Conservation (phyloP, 371 early-diverging fungal species). For the Mucor irregularis region DNA sequence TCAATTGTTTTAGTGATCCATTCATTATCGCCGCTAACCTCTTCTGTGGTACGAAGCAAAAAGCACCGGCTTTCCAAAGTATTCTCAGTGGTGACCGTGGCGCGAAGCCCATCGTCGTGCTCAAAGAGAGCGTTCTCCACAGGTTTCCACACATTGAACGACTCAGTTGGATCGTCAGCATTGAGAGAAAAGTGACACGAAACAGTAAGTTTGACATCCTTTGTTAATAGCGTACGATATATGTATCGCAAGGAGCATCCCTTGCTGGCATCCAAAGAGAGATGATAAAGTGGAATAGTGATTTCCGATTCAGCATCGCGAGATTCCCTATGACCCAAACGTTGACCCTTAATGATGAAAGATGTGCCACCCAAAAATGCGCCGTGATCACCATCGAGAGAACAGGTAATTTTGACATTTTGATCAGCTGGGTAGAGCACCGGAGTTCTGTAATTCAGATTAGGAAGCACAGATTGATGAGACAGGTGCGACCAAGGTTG, state of each 20-base stretch:
- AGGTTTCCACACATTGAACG: not conserved
- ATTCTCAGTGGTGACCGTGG: not conserved
- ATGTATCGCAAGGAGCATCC: conserved; percentile 13
- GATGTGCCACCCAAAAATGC: conserved; percentile 22
- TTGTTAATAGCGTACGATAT: not conserved
- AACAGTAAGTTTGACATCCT: conserved; percentile 9
- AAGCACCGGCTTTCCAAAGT: conserved; percentile 3
- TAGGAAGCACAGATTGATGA: conserved; percentile 55
- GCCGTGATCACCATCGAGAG: conserved; percentile 1
- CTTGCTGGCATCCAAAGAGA: conserved; percentile 7
- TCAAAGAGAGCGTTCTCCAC: not conserved
- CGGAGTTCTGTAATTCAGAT: conserved; percentile 24
- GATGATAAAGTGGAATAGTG: conserved; percentile 16
- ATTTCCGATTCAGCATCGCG: conserved; percentile 12
- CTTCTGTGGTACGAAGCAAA: conserved; percentile 5
- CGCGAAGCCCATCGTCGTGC: conserved; percentile 4
- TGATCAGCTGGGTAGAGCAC: not conserved
- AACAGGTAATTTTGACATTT: conserved; percentile 2
- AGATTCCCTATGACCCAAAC: conserved; percentile 8
- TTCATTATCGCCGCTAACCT: conserved; percentile 1
- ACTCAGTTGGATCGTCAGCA: not conserved
- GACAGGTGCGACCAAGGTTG: conserved; percentile 58
- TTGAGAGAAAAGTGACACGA: conserved; percentile 9
- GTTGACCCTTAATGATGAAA: conserved; percentile 4
- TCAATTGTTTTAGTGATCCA: conserved; percentile 19